Base-by-base conservation (phyloP, 768 basidiomycete species). In the Phanerodontia chrysosporium region DNA sequence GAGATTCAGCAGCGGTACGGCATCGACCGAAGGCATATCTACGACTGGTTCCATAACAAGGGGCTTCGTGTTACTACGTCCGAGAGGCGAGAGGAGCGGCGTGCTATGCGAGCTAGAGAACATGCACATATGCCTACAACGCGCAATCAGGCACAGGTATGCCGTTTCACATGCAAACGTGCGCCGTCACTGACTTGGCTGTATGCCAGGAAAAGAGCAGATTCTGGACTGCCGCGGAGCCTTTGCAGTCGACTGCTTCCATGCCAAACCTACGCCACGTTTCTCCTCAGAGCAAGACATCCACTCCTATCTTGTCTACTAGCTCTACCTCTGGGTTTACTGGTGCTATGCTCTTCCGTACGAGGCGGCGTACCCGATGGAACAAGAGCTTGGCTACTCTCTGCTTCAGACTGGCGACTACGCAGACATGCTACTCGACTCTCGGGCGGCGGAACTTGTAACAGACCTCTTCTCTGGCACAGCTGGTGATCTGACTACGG, bases 31-130 rank as follows among this genome's bases (percentile, higher is more conserved):
- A 75, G 88, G 63, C 87, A 88, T 64, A 83, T 90, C 62, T 90
- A 90, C 67, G 88, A 90, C 71, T 89, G 89, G 70, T 89, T 87
- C 72, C 88, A 89, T 70, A 79, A 77, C 65, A 74, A 77, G 65
- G 81, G 77, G 57, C 58, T 70, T 30, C 66, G 71, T n/a, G 65
- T 71, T 54, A 42, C 54, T 61, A 35, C 63, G 57, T 56, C 59
- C 9, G 59, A 58, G 46, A 66, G 56, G 58, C 68, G 65, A 49
- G 65, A 69, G 39, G 69, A 68, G 46, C 61, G 59, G 28, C 67
- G 66, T 39, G 61, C 59, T 60, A 55, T 10, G 58, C 60, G 51
- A 51, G 52, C 25, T 58, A 59, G 30, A 56, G 51, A 35, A 6
- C 58, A 18, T 57, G 30, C 35, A 13, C 49, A 27, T 12, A 29